These are phyloP conservation scores for Exophiala lecanii-corni DNA, from an alignment of 2,329 filamentous ascomycete genomes.

Conservation along the genomic window DNA sequence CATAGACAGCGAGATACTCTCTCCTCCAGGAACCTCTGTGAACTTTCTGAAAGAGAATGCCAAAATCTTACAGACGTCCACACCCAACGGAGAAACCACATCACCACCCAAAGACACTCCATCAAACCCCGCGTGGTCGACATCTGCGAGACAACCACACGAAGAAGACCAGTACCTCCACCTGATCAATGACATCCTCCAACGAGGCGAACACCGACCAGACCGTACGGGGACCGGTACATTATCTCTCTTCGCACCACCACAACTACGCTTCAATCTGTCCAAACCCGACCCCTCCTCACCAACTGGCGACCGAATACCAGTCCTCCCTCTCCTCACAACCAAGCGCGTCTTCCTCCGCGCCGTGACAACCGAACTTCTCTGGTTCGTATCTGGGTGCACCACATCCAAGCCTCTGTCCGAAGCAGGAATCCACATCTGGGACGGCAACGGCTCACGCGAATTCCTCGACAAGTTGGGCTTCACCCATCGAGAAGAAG, in stretches of 20 bases:
- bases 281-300: conserved; percentile 48
- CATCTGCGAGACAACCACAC: conserved; percentile 41
- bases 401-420: conserved; percentile 76
- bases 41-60: conserved; percentile 24
- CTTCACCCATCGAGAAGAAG: conserved; percentile 72
- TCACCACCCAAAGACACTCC: conserved; percentile 2
- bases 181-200: conserved; percentile 78
- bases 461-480: conserved; percentile 84
- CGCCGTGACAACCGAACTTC: conserved; percentile 83
- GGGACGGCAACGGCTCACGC: conserved; percentile 94
- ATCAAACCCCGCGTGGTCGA: background rate
- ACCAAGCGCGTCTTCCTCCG: conserved; percentile 95
- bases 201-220: conserved; percentile 77
- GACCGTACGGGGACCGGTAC: conserved; percentile 95
- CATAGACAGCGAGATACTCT: conserved; percentile 6
- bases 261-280: conserved; percentile 80
- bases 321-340: conserved; percentile 85
- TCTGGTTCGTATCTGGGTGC: conserved; percentile 88
- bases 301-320: conserved; percentile 41
- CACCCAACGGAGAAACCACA: background rate
- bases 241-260: conserved; percentile 79
- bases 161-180: conserved; percentile 94
- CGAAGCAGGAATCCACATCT: conserved; percentile 85
- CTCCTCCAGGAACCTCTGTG: conserved; percentile 16
- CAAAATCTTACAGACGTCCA: conserved; percentile 11